Percentiles rank a stretch among this genome's conserved stretches.
Conservation (phyloP, 1,284 basidiomycete genomes). For the Papiliotrema fonsecae region DNA sequence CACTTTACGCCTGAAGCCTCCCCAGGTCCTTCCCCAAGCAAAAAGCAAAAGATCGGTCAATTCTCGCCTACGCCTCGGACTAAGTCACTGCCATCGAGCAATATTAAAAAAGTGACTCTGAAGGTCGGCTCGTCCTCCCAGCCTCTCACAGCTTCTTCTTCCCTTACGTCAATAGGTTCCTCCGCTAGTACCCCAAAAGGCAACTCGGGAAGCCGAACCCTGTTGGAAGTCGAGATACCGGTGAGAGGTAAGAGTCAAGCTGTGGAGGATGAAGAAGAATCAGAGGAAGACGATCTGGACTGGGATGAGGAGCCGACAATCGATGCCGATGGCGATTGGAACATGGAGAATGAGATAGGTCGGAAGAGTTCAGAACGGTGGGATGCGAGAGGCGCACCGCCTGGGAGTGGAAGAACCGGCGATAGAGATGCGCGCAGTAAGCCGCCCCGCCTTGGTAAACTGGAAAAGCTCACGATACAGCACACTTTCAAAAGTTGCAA, state of each 20-base stretch:
- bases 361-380: conserved; percentile 10
- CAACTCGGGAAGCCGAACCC: neutral
- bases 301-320: conserved; percentile 24
- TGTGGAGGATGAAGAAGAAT: conserved; percentile 24
- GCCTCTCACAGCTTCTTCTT: neutral
- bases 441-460: conserved; percentile 14
- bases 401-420: conserved; percentile 52
- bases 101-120: neutral
- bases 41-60: neutral
- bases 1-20: neutral
- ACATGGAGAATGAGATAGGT: conserved; percentile 22
- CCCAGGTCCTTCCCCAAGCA: neutral
- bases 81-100: neutral
- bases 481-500: conserved; percentile 66
- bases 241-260: neutral
- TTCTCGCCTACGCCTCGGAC: neutral
- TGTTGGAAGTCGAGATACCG: conserved; percentile 3
- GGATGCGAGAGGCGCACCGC: neutral
- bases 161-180: neutral
- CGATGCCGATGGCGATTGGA: conserved; percentile 33
- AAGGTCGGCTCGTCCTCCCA: neutral
- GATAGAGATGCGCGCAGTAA: conserved; percentile 70
- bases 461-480: conserved; percentile 45
- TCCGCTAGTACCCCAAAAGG: too few species aligned
- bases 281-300: conserved; percentile 35